phyloP scores from a whole-genome alignment of 768 basidiomycete genomes.

The Pleurotus ostreatus region DNA sequence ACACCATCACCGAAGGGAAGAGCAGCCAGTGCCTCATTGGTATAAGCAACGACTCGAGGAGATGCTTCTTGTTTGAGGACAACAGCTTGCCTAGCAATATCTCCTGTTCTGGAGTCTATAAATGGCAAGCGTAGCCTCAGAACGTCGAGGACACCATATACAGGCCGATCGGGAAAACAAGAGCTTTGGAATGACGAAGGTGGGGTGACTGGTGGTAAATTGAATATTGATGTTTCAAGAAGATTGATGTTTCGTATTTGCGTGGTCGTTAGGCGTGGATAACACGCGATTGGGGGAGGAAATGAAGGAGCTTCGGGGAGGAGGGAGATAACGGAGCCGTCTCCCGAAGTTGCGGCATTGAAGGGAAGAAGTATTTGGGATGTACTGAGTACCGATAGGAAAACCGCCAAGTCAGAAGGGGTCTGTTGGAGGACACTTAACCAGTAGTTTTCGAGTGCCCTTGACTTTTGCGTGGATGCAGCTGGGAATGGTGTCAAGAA shows the following conservation, averaged over 20 bases:
- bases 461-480: slow-evolving; percentile 48
- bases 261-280: slow-evolving; percentile 41
- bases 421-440: slow-evolving; percentile 43
- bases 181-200: slow-evolving; percentile 36
- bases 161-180: slow-evolving; percentile 54
- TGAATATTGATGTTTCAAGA: slow-evolving; percentile 51
- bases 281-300: slow-evolving; percentile 59
- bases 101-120: slow-evolving; percentile 34
- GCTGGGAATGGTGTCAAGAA: slow-evolving; percentile 31
- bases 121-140: slow-evolving; percentile 58
- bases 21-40: slow-evolving; percentile 45
- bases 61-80: slow-evolving; percentile 38
- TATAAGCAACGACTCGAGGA: slow-evolving; percentile 49
- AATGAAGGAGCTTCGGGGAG: slow-evolving; percentile 43
- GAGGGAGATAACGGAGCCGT: slow-evolving; percentile 29
- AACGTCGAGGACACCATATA: slow-evolving; percentile 62
- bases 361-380: slow-evolving; percentile 56
- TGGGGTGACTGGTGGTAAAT: slow-evolving; percentile 29
- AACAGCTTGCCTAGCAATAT: slow-evolving; percentile 44
- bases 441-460: slow-evolving; percentile 53
- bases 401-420: slow-evolving; percentile 35
- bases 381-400: slow-evolving; percentile 41
- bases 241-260: slow-evolving; percentile 38
- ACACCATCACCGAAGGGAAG: slow-evolving; percentile 23
- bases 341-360: slow-evolving; percentile 40